Evolutionary conservation across 768 basidiomycete genomes (phyloP).

Genomic region (Lactarius akahatsu): DNA sequence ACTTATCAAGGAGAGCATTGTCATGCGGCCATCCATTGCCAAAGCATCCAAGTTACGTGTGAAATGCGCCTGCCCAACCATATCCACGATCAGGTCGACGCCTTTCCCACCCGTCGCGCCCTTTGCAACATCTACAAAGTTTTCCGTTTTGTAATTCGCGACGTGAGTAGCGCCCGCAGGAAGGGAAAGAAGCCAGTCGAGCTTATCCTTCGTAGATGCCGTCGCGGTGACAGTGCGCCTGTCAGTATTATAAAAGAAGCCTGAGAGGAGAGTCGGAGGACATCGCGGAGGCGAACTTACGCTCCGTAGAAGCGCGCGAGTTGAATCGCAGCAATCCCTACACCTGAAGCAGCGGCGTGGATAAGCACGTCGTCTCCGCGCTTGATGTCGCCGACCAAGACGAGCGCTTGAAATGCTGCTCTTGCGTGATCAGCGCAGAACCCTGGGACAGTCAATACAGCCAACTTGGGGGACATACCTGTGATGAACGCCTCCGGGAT

Average conservation of each 20-base stretch:
- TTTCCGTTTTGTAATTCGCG: constrained; percentile 81
- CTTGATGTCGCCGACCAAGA: constrained; percentile 67
- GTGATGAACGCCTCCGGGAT: constrained; percentile 90
- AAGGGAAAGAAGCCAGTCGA: constrained; percentile 67
- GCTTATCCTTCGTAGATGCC: constrained; percentile 80
- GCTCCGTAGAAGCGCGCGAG: constrained; percentile 72
- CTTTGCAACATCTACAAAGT: constrained; percentile 75
- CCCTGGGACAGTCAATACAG: background rate
- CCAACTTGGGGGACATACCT: constrained; percentile 42
- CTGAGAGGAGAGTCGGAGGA: constrained; percentile 16
- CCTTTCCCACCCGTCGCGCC: constrained; percentile 66
- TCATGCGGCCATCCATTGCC: constrained; percentile 74
- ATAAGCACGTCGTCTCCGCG: constrained; percentile 74
- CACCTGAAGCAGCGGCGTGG: constrained; percentile 90
- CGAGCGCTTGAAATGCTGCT: constrained; percentile 60
- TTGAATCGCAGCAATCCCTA: constrained; percentile 87
- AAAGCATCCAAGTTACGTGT: constrained; percentile 67
- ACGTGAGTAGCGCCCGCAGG: constrained; percentile 70
- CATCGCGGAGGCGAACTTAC: constrained; percentile 46
- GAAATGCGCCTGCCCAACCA: constrained; percentile 76
- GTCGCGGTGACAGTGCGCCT: constrained; percentile 79
- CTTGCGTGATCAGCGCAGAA: background rate
- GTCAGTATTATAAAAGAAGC: constrained; percentile 6
- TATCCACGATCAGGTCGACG: constrained; percentile 83
- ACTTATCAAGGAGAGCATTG: constrained; percentile 60